Evolutionary conservation across 2,329 filamentous ascomycete species (phyloP).

Genomic region (Penicillium sp.): DNA sequence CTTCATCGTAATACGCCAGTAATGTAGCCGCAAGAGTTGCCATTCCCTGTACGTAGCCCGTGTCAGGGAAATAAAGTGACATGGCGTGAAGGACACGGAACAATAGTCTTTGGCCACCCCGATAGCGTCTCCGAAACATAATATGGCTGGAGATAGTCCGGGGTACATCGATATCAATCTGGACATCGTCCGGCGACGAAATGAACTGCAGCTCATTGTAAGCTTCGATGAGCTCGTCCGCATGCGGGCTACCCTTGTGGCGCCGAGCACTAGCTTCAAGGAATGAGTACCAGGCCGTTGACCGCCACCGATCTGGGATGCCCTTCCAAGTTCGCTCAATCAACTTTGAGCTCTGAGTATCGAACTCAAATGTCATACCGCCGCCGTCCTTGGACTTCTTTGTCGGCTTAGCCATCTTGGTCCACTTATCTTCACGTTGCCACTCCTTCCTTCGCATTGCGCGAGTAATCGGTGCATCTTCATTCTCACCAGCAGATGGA

Average conservation of each 20-base stretch:
- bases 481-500: slow-evolving; percentile 48
- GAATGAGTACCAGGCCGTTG: slow-evolving; percentile 93
- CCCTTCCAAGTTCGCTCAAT: slow-evolving; percentile 96
- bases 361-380: slow-evolving; percentile 73
- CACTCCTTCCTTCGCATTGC: slow-evolving; percentile 59
- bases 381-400: slow-evolving; percentile 51
- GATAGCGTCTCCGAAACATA: slow-evolving; percentile 91
- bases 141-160: slow-evolving; percentile 93
- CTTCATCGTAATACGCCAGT: slow-evolving; percentile 95
- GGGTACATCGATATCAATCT: slow-evolving; percentile 96
- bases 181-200: slow-evolving; percentile 83
- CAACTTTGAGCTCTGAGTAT: slow-evolving; percentile 76
- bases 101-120: slow-evolving; percentile 84
- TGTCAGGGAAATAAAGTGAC: slow-evolving; percentile 84
- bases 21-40: slow-evolving; percentile 87
- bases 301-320: slow-evolving; percentile 92
- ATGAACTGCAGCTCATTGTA: slow-evolving; percentile 72
- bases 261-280: slow-evolving; percentile 72
- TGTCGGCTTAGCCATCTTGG: slow-evolving; percentile 60
- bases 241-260: slow-evolving; percentile 59
- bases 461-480: slow-evolving; percentile 49
- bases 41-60: slow-evolving; percentile 98
- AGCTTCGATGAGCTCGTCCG: slow-evolving; percentile 67
- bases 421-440: slow-evolving; percentile 64
- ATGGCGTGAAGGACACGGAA: slow-evolving; percentile 91